A percentile compares a stretch with the other conserved stretches of the same genome.
Conservation (phyloP, 2,329 filamentous ascomycete species). For the Ceratocystis albifundus region DNA sequence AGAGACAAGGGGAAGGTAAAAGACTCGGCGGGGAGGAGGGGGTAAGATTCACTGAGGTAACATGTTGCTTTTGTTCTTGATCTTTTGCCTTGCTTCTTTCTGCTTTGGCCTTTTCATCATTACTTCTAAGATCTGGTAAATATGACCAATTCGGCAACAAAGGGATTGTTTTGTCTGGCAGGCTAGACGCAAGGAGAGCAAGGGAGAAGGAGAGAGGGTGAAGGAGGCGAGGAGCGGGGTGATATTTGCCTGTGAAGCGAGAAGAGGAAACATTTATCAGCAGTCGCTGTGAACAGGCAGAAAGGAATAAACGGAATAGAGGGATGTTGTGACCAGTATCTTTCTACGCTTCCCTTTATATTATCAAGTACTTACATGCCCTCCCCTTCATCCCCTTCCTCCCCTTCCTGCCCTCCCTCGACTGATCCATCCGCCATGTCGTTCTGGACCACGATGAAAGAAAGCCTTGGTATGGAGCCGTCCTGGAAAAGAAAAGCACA, state of each 20-base stretch:
- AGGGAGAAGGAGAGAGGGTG: not conserved
- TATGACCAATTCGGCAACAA: not conserved
- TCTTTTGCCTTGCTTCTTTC: not conserved
- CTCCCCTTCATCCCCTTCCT: too few species aligned
- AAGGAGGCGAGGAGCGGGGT: not conserved
- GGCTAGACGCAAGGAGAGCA: not conserved
- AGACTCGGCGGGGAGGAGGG: too few species aligned
- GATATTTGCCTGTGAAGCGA: too few species aligned
- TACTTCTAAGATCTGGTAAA: too few species aligned
- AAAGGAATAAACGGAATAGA: not conserved
- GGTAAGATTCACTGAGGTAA: not conserved
- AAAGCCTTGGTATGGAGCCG: not conserved
- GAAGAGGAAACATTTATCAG: too few species aligned
- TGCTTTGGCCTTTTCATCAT: too few species aligned
- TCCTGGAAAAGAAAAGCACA: too few species aligned
- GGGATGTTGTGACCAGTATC: not conserved
- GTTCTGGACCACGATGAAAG: not conserved
- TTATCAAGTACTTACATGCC: too few species aligned
- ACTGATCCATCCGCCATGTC: not conserved
- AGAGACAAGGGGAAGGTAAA: not conserved
- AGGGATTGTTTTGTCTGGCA: conserved; percentile 3
- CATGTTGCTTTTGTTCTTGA: not conserved
- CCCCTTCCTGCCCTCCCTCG: too few species aligned
- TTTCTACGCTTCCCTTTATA: not conserved
- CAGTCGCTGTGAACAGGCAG: not conserved